phyloP scores from a whole-genome alignment of 2,329 filamentous ascomycete genomes.

The Nigrospora osmanthi region DNA sequence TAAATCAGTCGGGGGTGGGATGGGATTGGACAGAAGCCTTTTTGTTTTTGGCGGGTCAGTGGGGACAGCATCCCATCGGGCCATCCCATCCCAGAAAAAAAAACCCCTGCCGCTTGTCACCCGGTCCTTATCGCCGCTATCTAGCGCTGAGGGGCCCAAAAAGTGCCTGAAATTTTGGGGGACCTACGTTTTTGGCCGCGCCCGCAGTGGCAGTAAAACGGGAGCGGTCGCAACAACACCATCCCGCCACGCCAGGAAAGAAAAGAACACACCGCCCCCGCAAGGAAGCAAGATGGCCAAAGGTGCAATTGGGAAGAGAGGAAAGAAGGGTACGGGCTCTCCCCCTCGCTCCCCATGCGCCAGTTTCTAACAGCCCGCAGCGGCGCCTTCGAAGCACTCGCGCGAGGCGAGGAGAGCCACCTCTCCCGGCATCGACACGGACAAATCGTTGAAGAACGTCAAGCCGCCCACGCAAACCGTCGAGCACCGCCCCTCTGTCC shows the following conservation, averaged over 20 bases:
- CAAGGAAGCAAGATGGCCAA: slow-evolving; percentile 21
- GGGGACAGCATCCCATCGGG: no score
- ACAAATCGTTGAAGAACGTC: slow-evolving; percentile 61
- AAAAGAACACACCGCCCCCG: no score
- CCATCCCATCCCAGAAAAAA: no score
- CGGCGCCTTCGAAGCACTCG: slow-evolving; percentile 61
- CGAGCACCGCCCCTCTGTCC: slow-evolving; percentile 54
- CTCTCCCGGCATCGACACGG: slow-evolving; percentile 61
- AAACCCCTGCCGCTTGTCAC: no score
- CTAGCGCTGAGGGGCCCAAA: not conserved
- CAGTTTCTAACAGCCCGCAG: not conserved
- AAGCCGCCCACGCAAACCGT: slow-evolving; percentile 39
- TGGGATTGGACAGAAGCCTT: no score
- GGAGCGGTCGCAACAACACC: not conserved
- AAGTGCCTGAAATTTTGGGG: slow-evolving; percentile 5
- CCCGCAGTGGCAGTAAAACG: not conserved
- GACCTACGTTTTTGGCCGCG: not conserved
- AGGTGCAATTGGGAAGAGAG: slow-evolving; percentile 21
- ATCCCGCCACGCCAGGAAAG: no score
- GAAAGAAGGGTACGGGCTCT: slow-evolving; percentile 14
- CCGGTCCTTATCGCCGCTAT: slow-evolving; percentile 5
- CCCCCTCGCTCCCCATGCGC: not conserved
- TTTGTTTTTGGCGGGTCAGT: no score
- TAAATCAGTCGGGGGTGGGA: no score
- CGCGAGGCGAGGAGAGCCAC: slow-evolving; percentile 67